Evolutionary conservation across 768 basidiomycete species (phyloP).

Genomic region (Kondoa subrosea): DNA sequence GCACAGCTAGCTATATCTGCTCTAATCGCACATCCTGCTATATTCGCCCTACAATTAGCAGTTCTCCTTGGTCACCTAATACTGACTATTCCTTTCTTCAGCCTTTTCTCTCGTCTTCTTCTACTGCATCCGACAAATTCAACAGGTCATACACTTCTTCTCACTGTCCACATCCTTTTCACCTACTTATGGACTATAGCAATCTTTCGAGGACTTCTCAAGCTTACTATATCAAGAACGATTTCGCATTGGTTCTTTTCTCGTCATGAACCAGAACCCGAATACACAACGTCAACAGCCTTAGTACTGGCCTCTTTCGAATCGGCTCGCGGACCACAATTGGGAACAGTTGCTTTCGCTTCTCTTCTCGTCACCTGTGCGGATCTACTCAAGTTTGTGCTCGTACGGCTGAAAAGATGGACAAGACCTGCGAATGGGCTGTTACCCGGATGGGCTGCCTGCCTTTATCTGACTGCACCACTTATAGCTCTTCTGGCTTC

Average conservation of each 20-base stretch:
- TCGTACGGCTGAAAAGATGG: slow-evolving; percentile 7
- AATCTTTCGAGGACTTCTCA: slow-evolving; percentile 1
- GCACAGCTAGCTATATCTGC: slow-evolving; percentile 5
- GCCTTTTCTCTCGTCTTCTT: slow-evolving; percentile 5
- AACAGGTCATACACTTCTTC: not conserved
- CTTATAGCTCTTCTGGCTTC: not conserved
- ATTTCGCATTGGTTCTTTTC: slow-evolving; percentile 4
- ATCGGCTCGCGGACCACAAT: not conserved
- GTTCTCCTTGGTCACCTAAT: slow-evolving; percentile 2
- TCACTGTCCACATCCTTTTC: not conserved
- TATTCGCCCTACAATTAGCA: not conserved
- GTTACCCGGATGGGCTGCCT: not conserved
- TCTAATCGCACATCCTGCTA: slow-evolving; percentile 2
- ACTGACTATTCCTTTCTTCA: slow-evolving; percentile 5
- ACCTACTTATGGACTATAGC: slow-evolving; percentile 6
- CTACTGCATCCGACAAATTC: slow-evolving; percentile 7
- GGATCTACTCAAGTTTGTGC: not conserved
- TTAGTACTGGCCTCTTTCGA: slow-evolving; percentile 1
- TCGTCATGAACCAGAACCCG: slow-evolving; percentile 2
- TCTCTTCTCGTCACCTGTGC: not conserved
- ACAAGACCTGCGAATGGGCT: not conserved
- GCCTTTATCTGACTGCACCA: not conserved
- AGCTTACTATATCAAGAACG: slow-evolving; percentile 1
- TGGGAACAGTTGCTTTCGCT: slow-evolving; percentile 4
- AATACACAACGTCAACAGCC: not conserved